Base-by-base conservation (phyloP, 805 yeast species). In the Cyberlindnera misumaiensis region DNA sequence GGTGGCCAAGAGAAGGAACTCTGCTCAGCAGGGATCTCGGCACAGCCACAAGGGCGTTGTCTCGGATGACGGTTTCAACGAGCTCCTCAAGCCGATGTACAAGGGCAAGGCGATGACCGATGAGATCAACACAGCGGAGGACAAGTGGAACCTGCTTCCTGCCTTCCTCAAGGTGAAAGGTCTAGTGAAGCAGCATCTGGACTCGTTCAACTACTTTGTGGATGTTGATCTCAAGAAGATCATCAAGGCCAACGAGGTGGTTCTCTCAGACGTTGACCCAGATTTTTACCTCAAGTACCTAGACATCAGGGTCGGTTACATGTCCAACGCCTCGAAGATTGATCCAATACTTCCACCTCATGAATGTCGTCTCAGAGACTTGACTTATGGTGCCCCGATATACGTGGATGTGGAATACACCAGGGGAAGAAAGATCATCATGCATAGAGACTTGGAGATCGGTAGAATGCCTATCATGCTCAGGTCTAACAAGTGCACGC, bases 381-480 rank as follows among this genome's bases (percentile, higher is more conserved):
- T 89, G 67, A 87, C 97, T 0, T 90, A 90, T 54, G 81, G 94
- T 32, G 97, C 97, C 1, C 97, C 97, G 2, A 85, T 90, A 28
- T 85, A 81, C 52, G 98, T 90, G 35, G 98, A 93, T 64, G 96
- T 93, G 17, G 98, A 93, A 57, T 93, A 93, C 58, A 93, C 97
- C 0, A 74, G 97, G 58, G 98, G 97, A 27, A 72, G 90, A 46
- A 88, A 87, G 60, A 85, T 93, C 59, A 85, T 90, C 49, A 77
- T 86, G 69, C 90, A 87, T 51, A 74, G 83, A 52, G 94, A 87
- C 56, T 73, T 93, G 43, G 97, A 89, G 58, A 90, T 93, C 44
- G 99, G 98, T 27, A 76, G 95, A 55, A 93, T 93, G 96, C 98
- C 98, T n/a, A 80, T 93, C 53, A 93, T 93, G 98, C 71, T 93